Evolutionary conservation across 179 eudicot species (phyloP), one percentile per base, ranked within the genome.

Genomic region (Beta corolliflora): DNA sequence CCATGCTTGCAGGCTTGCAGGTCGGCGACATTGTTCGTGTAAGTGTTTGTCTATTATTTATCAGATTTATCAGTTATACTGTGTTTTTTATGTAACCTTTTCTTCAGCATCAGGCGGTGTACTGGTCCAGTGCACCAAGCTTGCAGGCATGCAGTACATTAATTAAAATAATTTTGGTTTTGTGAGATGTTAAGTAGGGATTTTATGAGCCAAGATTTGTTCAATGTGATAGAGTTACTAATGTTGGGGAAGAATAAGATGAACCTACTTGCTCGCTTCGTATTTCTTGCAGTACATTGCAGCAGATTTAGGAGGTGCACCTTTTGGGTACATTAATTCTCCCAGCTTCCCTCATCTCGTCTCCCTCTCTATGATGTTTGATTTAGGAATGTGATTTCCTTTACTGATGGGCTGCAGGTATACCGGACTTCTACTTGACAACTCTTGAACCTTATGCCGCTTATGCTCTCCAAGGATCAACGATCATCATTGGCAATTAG

Each of bases 371-470:
- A 5, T 59, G 36, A 21, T 71, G 44, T 52, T 65, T 9, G 29
- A 29, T 18, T 77, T 87, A 95, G 98, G 89, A 93, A 93, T 80
- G 98, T 93, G 86, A 97, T 91, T 56, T 93, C 98, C 13, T 93
- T 85, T 78, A 95, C 97, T 82, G 98, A 95, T 83, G 98, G 98
- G 52, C 77, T 60, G 78, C 52, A 18, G 98, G 98, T 53, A 76
- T 95, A 73, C 97, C 98, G 16, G 93, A 95, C 80, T 95, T 95
- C 82, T 95, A 95, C 82, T 82, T 95, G 84, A 93, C 97, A 66
- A 82, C 93, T 46, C 95, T 93, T 81, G 98, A 95, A 80, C 97
- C 98, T 67, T 92, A 97, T 31, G 93, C 97, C 19, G 80, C 86
- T 61, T 77, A 95, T 92, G 98, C 97, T 46, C 76, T 95, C n/a